A percentile compares a stretch with the other conserved stretches of the same genome.
These are phyloP conservation scores for Ascomycota sp. DNA, from an alignment of 2,329 filamentous ascomycete genomes.

Conservation along the genomic window DNA sequence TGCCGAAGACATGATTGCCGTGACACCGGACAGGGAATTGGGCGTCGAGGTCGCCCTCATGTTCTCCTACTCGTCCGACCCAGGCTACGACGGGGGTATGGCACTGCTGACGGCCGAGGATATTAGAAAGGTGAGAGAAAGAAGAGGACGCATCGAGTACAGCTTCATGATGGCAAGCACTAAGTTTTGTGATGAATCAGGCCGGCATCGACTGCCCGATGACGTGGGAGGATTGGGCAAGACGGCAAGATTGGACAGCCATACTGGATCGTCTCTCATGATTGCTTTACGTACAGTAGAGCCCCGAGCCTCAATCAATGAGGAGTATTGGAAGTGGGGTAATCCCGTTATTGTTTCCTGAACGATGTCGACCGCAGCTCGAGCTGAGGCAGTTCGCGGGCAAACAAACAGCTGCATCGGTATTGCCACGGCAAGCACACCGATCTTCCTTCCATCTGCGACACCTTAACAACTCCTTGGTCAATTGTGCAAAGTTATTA, in stretches of 20 bases:
- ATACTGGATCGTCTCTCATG: conserved; percentile 1
- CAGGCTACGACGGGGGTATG: conserved; percentile 27
- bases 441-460: no score
- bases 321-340: no score
- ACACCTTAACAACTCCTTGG: no score
- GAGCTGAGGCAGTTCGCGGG: no score
- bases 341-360: no score
- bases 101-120: conserved; percentile 21
- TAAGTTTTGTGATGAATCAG: conserved; percentile 5
- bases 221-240: conserved; percentile 17
- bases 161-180: not conserved
- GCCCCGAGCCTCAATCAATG: no score
- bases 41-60: conserved; percentile 24
- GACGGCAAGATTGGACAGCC: conserved; percentile 15
- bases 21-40: conserved; percentile 16
- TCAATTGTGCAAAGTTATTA: no score
- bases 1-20: conserved; percentile 18
- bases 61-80: conserved; percentile 24
- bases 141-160: not conserved
- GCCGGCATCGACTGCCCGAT: conserved; percentile 23
- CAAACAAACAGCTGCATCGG: no score
- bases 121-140: conserved; percentile 18
- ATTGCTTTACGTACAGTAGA: no score
- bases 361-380: no score
- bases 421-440: no score